These are phyloP conservation scores for Colletotrichum caudatum DNA, from an alignment of 2,329 filamentous ascomycete species.

Conservation along the genomic window DNA sequence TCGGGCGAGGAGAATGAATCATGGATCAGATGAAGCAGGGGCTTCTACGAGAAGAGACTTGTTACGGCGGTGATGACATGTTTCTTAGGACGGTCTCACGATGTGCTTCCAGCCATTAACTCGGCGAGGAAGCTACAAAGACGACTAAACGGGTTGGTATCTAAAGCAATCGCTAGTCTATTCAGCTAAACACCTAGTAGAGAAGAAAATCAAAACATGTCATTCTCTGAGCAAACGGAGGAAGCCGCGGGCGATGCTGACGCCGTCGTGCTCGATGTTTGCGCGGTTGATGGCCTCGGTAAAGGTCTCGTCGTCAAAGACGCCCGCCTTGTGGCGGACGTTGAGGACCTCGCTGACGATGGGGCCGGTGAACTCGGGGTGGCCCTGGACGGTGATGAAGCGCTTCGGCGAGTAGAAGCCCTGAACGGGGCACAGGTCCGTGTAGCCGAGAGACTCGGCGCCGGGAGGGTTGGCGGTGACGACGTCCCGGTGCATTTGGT, in stretches of 20 bases:
- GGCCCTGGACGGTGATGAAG: slow-evolving; percentile 84
- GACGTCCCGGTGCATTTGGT: slow-evolving; percentile 89
- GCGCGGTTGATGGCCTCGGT: slow-evolving; percentile 76
- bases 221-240: slow-evolving; percentile 79
- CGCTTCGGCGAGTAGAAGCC: slow-evolving; percentile 78
- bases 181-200: slow-evolving; percentile 27
- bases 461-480: slow-evolving; percentile 73
- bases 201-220: slow-evolving; percentile 12
- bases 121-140: fast-evolving
- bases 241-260: slow-evolving; percentile 80
- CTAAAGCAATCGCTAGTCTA: slow-evolving; percentile 35
- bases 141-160: not conserved
- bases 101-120: too few relatives aligned
- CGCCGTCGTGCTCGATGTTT: slow-evolving; percentile 79
- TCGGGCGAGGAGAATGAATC: not conserved
- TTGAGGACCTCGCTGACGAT: slow-evolving; percentile 78
- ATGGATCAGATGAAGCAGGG: not conserved
- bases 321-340: slow-evolving; percentile 71
- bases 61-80: too few relatives aligned
- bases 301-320: slow-evolving; percentile 78
- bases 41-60: not conserved
- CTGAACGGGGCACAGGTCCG: slow-evolving; percentile 78
- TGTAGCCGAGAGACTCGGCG: slow-evolving; percentile 73
- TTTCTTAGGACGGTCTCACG: too few relatives aligned
- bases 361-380: slow-evolving; percentile 82